Percentiles rank a stretch among this genome's conserved stretches.
Conservation (phyloP, 2,329 filamentous ascomycete genomes). For the Mollisia scopiformis region DNA sequence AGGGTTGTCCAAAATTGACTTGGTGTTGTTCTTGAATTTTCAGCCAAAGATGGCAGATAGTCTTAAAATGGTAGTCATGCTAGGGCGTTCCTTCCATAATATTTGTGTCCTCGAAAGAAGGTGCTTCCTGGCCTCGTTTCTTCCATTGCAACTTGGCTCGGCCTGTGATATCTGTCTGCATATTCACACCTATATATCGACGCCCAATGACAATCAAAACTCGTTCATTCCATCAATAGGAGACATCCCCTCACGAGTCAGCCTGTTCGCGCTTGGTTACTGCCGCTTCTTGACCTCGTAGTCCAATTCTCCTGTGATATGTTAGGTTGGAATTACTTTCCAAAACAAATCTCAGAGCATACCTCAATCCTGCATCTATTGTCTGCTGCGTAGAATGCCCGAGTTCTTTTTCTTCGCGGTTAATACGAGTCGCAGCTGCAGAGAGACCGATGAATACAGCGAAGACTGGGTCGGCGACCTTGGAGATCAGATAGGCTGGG, state of each 20-base stretch:
- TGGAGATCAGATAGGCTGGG: slow-evolving; percentile 39
- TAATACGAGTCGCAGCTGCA: slow-evolving; percentile 55
- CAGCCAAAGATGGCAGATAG: not conserved
- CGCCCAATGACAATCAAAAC: no score
- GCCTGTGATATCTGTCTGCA: no score
- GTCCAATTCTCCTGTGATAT: not conserved
- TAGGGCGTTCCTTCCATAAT: not conserved
- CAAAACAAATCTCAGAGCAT: no score
- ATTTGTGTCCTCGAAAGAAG: not conserved
- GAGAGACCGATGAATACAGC: slow-evolving; percentile 53
- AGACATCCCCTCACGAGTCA: not conserved
- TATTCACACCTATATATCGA: no score
- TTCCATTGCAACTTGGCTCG: no score
- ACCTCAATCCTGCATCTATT: slow-evolving; percentile 36
- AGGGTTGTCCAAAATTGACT: not conserved
- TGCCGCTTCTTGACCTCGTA: not conserved
- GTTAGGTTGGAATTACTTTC: not conserved
- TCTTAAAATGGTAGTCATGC: not conserved
- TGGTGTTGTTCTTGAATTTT: not conserved
- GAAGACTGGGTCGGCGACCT: slow-evolving; percentile 56
- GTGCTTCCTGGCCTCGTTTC: not conserved
- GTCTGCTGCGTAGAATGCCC: slow-evolving; percentile 35
- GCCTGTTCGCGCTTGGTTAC: not conserved
- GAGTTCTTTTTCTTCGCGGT: slow-evolving; percentile 52
- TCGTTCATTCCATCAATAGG: not conserved